phyloP scores from a whole-genome alignment of 2,329 filamentous ascomycete species.

The Xylaria sp. region DNA sequence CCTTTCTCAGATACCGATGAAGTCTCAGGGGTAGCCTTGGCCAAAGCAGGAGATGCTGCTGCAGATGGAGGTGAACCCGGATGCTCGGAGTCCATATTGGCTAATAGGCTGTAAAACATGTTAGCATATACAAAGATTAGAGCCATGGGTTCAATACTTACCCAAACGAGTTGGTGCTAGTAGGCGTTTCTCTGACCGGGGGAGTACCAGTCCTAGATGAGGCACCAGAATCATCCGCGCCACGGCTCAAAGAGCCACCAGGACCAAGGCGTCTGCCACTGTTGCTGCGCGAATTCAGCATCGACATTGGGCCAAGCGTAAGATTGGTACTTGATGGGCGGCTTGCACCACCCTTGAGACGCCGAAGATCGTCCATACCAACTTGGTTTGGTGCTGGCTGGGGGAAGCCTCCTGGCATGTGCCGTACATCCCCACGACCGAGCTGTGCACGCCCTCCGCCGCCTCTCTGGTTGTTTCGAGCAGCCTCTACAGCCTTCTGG shows the following conservation, averaged over 20 bases:
- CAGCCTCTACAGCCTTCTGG: slow-evolving; percentile 81
- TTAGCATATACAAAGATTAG: slow-evolving; percentile 46
- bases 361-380: slow-evolving; percentile 89
- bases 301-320: slow-evolving; percentile 82
- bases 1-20: slow-evolving; percentile 61
- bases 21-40: slow-evolving; percentile 69
- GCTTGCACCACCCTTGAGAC: slow-evolving; percentile 74
- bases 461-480: slow-evolving; percentile 71
- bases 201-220: slow-evolving; percentile 93
- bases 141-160: slow-evolving; percentile 60
- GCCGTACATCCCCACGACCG: slow-evolving; percentile 88
- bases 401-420: slow-evolving; percentile 78
- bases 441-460: slow-evolving; percentile 75
- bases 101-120: slow-evolving; percentile 60
- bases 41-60: slow-evolving; percentile 72
- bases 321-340: slow-evolving; percentile 71
- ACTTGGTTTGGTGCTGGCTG: slow-evolving; percentile 86
- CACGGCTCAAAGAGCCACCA: slow-evolving; percentile 76
- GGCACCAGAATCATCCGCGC: slow-evolving; percentile 84
- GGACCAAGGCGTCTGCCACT: slow-evolving; percentile 86
- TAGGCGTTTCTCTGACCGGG: slow-evolving; percentile 69
- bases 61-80: slow-evolving; percentile 77
- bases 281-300: slow-evolving; percentile 90
- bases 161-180: slow-evolving; percentile 93
- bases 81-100: slow-evolving; percentile 68